Base-by-base conservation (phyloP, 192 early-diverging fungal genomes). In the Backusella australiensis region DNA sequence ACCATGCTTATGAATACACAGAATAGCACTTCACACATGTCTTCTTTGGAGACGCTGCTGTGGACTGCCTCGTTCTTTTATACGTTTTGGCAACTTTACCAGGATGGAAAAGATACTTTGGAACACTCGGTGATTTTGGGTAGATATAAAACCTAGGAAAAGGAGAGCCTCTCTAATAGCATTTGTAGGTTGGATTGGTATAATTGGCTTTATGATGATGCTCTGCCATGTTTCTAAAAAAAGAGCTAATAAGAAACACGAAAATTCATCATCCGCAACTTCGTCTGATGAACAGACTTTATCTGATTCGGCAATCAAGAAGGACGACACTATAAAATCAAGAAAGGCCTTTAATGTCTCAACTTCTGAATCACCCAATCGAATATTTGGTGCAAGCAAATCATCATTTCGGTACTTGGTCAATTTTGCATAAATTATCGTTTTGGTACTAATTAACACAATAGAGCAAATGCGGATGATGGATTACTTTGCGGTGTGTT, bases 381-480 rank as follows among this genome's bases (percentile, higher is more conserved):
- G 77, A 34, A 78, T 78, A 36, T 78, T 78, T 74, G 77, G 77
- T 2, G 72, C 71, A 29, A 73, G 65, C n/a, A 41, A 41, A 73
- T 23, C 72, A 0, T 72, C 77, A 8, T 78, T 78, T 42, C 32
- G 77, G 77, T 78, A 74, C 42, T 0, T 11, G 11, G 8, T 12
- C 9, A 4, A 44, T 44, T 49, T 49, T 49, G 46, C 46, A n/a
- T 49, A 49, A 49, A 49, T 11, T 59, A 34, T n/a, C 39, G 3
- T 15, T 38, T 8, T 17, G 11, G 19, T 19, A 34, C n/a, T 46
- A 52, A 38, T 23, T 23, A 9, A 26, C 35, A 9, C 6, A 35
- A 19, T 66, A 90, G 89, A 76, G 78, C 72, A 41, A 85, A 84
- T 44, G 89, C 85, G 11, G 89, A 90, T 66, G 87, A 88, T 76